Base-by-base conservation (phyloP, 441 rosid species). In the Pelargonium myrrhifolium region DNA sequence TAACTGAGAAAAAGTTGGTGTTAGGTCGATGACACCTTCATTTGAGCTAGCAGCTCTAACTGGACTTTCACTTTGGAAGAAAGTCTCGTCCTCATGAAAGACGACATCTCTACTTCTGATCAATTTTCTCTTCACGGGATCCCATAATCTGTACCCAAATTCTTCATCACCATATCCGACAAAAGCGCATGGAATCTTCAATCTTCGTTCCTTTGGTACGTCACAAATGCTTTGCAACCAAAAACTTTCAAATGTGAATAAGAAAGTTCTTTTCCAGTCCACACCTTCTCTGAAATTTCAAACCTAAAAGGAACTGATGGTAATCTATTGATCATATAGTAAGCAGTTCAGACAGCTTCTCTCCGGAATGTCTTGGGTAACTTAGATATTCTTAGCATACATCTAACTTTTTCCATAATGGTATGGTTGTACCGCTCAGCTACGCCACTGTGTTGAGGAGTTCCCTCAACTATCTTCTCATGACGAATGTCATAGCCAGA, bases 111-210 rank as follows among this genome's bases (percentile, higher is more conserved):
- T n/a, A n/a, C n/a, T n/a, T n/a, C n/a, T n/a, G n/a, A n/a, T n/a
- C n/a, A n/a, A n/a, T n/a, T n/a, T n/a, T n/a, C n/a, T n/a, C n/a
- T n/a, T n/a, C n/a, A n/a, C n/a, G n/a, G n/a, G n/a, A n/a, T n/a
- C n/a, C n/a, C n/a, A n/a, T n/a, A n/a, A n/a, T n/a, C n/a, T n/a
- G n/a, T n/a, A n/a, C n/a, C n/a, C n/a, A n/a, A n/a, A n/a, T n/a
- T n/a, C n/a, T n/a, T n/a, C n/a, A n/a, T 56, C 51, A 6, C 51
- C 51, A 67, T 67, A 67, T 1, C 64, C 35, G 5, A 67, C 14
- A 12, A 67, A 67, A 6, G 37, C 37, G 18, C 51, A 56, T n/a
- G 22, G 14, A 17, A 67, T 7, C 64, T 67, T 67, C 1, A 26
- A 67, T 11, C 70, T 35, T 3, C 53, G 31, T 9, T 67, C 69